phyloP scores from a whole-genome alignment of 371 early-diverging fungal species.

The Mucor saturninus region DNA sequence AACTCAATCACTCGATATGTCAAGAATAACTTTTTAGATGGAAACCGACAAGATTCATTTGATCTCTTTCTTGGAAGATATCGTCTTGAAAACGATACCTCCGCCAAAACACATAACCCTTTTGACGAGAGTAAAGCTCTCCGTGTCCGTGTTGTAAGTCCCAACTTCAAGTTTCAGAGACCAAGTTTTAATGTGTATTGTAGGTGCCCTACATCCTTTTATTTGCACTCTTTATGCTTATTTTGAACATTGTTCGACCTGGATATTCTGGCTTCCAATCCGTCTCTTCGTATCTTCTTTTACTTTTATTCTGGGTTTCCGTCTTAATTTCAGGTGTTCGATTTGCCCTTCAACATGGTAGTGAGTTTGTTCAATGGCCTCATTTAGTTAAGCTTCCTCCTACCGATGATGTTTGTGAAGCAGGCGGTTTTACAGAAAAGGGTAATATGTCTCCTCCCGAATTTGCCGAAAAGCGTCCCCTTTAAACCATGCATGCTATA shows the following conservation, averaged over 20 bases:
- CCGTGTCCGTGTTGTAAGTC: constrained; percentile 55
- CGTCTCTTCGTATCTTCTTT: constrained; percentile 35
- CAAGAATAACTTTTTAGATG: constrained; percentile 94
- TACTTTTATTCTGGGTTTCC: constrained; percentile 55
- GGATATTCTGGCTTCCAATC: constrained; percentile 43
- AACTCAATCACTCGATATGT: constrained; percentile 88
- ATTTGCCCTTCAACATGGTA: constrained; percentile 49
- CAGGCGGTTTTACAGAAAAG: constrained; percentile 25
- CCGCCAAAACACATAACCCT: constrained; percentile 21
- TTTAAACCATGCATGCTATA: not conserved
- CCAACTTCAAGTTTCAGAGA: too few species aligned
- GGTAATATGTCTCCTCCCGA: constrained; percentile 42
- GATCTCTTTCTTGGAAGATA: constrained; percentile 83
- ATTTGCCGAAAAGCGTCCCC: not conserved
- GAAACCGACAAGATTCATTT: constrained; percentile 85
- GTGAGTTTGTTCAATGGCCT: constrained; percentile 55
- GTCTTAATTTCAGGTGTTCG: constrained; percentile 50
- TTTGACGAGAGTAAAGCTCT: constrained; percentile 40
- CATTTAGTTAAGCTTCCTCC: constrained; percentile 33
- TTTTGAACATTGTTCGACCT: constrained; percentile 44
- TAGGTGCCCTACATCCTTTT: constrained; percentile 50
- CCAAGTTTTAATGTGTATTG: too few species aligned
- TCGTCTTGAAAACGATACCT: constrained; percentile 41
- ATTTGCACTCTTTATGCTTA: constrained; percentile 53
- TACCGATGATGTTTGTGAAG: constrained; percentile 30